Evolutionary conservation across 1,139 yeast species (phyloP), one percentile per base, ranked within the genome.

Genomic region (Protomyces inundatus): DNA sequence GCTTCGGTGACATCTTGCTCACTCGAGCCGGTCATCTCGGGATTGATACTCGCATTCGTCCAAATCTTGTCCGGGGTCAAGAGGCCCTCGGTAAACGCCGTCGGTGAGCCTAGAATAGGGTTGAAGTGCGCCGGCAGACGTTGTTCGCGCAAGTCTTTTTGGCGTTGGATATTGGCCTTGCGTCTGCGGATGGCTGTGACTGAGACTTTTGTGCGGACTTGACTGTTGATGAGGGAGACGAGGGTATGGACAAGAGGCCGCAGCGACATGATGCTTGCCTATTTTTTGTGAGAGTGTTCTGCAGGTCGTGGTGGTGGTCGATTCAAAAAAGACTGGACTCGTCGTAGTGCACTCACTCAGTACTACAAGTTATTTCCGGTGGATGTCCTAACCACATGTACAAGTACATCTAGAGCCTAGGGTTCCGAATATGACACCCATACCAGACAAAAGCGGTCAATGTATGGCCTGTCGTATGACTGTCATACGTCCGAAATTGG

Each of bases 91-190:
- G 66, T 64, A 35, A 64, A 64, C 10, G 39, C 60, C 36, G 66
- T 64, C 45, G 64, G 53, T 4, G 30, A 10, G 16, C 64, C 66
- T 1, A 54, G 36, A 39, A 54, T 46, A 23, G 60, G 56, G 53
- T 59, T 55, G 46, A 56, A 58, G 16, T 55, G 36, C 6, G 53
- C 46, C 23, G 61, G 42, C 12, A 55, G 36, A 2, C 66, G 59
- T 16, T 64, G 54, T 6, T 55, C 64, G 36, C 48, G 61, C 36
- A 64, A 34, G 6, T 52, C 64, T n/a, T 14, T 46, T 12, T 64
- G 66, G n/a, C 64, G 45, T 14, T 54, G 60, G 6, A 64, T 52
- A 40, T 64, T 64, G 23, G 59, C 56, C 36, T 64, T 64, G 36
- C 39, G 61, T 33, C 63, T 56, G 34, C 53, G 66, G 30, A 64